Base-by-base conservation (phyloP, 345 rosid species). In the Psidium friedrichsthalianum region DNA sequence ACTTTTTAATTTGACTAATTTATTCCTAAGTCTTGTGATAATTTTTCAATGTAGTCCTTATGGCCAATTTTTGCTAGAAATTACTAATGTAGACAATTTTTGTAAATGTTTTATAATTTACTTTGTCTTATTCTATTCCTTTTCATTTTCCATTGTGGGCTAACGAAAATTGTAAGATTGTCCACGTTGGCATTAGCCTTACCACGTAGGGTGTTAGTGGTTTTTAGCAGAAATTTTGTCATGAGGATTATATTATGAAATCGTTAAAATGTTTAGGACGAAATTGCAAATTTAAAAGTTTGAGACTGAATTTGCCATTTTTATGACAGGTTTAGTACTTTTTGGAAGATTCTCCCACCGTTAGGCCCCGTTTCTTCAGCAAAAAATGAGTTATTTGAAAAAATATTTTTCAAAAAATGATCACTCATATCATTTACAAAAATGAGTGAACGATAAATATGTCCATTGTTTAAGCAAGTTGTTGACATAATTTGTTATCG, bases 21-120 rank as follows among this genome's bases (percentile, higher is more conserved):
- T n/a, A 27, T 7, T 59, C 7, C 1, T 13, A 13, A 59, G 2
- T 0, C 3, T 59, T 59, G 13, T n/a, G 2, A 29, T 0, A 0
- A 29, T 27, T 61, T 61, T 29, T 9, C 16, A 61, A 3, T 0
- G 2, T 15, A 29, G 5, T 29, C 18, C 1, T 61, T 61, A 36
- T 15, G 5, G 40, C 7, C 11, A 61, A 14, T 7, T 61, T 6
- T 7, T 18, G 21, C 0, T 13, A 0, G 18, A 14, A 59, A 27
- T 6, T 59, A 36, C 5, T 3, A 0, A 3, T 0, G 1, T 12
- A 1, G 0, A 59, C 5, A 6, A n/a, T 27, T 61, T 27, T 14
- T 27, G 1, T 1, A 12, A 64, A 15, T 1, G 0, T 59, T 42
- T 64, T 64, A 7, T 61, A 32, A 29, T 29, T 61, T 14, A 40